phyloP scores from a whole-genome alignment of 2,329 filamentous ascomycete genomes.

The Juglanconis sp. region DNA sequence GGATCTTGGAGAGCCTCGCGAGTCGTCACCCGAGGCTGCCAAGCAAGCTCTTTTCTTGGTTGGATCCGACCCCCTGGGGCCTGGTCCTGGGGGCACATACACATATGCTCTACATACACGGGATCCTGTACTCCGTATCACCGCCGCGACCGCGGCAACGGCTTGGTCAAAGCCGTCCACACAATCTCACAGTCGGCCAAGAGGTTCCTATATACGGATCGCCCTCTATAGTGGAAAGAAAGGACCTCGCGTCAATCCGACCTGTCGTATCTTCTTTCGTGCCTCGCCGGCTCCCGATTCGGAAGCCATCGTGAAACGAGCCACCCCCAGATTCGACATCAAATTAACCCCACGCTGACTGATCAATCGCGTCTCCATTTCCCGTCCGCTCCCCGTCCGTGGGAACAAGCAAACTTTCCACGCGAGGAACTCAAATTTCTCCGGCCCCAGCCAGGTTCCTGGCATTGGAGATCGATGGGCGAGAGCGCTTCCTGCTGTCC shows the following conservation, averaged over 20 bases:
- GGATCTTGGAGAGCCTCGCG: too few relatives aligned
- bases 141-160: neutral
- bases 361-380: neutral
- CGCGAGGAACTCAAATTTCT: neutral
- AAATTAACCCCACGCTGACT: neutral
- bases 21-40: too few relatives aligned
- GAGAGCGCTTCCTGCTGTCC: neutral
- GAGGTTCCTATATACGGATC: neutral
- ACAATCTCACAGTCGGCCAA: neutral
- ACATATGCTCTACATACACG: neutral
- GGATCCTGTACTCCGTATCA: neutral
- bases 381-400: neutral
- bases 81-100: neutral
- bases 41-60: neutral
- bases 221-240: neutral
- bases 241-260: neutral
- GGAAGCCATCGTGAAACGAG: neutral
- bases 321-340: neutral
- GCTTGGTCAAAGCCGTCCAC: neutral
- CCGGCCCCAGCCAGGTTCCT: neutral
- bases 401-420: neutral
- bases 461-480: neutral
- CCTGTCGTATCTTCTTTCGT: neutral
- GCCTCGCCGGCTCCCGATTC: slow-evolving; percentile 6
- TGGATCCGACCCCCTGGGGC: neutral